Evolutionary conservation across 768 basidiomycete genomes (phyloP).

Genomic region (Amanita muscaria): DNA sequence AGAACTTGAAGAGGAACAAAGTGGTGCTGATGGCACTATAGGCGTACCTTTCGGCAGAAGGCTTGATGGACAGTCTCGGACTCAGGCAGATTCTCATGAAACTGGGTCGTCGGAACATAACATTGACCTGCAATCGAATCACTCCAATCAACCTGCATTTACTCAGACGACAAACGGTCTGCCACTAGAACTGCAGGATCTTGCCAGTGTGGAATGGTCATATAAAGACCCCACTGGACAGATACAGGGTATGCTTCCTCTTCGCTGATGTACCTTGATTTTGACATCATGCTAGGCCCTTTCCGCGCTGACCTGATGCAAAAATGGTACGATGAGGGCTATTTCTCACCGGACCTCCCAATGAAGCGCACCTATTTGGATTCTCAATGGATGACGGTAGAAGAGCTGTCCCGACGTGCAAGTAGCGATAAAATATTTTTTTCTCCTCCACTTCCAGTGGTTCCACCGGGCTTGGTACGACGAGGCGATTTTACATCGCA

Average conservation of each 20-base stretch:
- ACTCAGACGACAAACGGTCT: neutral
- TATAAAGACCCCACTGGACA: slow-evolving; percentile 91
- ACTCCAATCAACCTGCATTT: slow-evolving; percentile 9
- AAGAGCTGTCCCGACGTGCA: slow-evolving; percentile 45
- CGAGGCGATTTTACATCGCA: slow-evolving; percentile 43
- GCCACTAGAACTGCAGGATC: slow-evolving; percentile 31
- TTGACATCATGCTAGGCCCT: slow-evolving; percentile 47
- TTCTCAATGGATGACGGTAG: slow-evolving; percentile 56
- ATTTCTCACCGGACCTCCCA: slow-evolving; percentile 74
- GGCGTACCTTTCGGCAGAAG: neutral
- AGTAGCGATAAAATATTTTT: slow-evolving; percentile 56
- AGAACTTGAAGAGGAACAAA: slow-evolving; percentile 41
- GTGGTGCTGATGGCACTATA: slow-evolving; percentile 8
- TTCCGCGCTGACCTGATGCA: slow-evolving; percentile 89
- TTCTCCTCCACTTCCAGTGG: slow-evolving; percentile 32
- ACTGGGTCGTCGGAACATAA: neutral
- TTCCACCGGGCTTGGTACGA: slow-evolving; percentile 48
- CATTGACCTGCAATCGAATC: neutral
- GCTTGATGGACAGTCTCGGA: neutral
- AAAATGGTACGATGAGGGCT: slow-evolving; percentile 88
- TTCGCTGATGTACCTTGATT: slow-evolving; percentile 2
- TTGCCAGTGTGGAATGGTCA: slow-evolving; percentile 70
- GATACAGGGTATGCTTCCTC: slow-evolving; percentile 60
- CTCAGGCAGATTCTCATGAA: slow-evolving; percentile 1
- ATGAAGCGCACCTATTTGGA: slow-evolving; percentile 77